A percentile compares a stretch with the other conserved stretches of the same genome.
Evolutionary conservation across 768 basidiomycete species (phyloP).

Genomic region (Suillus discolor): DNA sequence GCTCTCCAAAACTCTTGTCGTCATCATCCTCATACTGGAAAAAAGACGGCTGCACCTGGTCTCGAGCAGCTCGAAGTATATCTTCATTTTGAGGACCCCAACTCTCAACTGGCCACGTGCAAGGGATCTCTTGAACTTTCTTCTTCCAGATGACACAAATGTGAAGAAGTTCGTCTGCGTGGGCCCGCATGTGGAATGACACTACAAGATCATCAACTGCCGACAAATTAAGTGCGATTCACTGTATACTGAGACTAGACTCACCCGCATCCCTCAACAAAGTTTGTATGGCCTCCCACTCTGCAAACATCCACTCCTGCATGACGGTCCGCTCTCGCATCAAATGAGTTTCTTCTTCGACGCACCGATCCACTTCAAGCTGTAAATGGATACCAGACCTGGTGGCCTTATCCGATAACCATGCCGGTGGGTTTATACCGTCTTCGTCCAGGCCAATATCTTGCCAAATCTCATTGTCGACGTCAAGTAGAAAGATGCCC

Average conservation of each 20-base stretch:
- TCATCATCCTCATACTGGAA: not conserved
- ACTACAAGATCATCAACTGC: not conserved
- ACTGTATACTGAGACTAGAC: slow-evolving; percentile 8
- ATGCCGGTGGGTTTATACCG: not conserved
- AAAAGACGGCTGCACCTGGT: not conserved
- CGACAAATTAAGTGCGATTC: not conserved
- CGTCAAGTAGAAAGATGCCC: not conserved
- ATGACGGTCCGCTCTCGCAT: not conserved
- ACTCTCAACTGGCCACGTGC: not conserved
- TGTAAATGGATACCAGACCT: not conserved
- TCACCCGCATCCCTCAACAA: not conserved
- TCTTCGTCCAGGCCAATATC: not conserved
- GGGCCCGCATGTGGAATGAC: not conserved
- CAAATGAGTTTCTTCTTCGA: not conserved
- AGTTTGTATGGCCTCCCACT: not conserved
- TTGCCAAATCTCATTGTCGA: not conserved
- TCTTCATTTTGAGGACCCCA: not conserved
- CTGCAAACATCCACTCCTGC: not conserved
- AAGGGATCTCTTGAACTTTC: not conserved
- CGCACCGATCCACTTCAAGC: not conserved
- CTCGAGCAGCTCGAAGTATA: not conserved
- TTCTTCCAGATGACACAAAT: slow-evolving; percentile 1
- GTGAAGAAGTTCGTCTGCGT: not conserved
- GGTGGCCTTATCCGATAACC: not conserved
- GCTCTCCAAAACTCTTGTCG: too few relatives aligned